Base-by-base conservation (phyloP, 768 basidiomycete species). In the Suillus sp. region DNA sequence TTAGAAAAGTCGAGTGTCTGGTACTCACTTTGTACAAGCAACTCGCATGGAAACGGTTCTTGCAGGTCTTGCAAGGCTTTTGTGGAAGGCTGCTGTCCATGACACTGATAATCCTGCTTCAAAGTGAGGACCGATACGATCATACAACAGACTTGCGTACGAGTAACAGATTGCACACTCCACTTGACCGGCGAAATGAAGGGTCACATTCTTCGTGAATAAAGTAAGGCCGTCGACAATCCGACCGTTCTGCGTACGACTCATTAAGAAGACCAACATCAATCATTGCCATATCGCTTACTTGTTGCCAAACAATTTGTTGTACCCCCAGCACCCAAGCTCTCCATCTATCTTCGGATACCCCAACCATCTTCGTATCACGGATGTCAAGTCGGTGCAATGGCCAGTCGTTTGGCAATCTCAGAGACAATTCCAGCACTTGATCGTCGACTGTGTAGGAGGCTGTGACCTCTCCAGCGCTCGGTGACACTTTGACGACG, bases 161-260 rank as follows among this genome's bases (percentile, higher is more conserved):
- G 92, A 93, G 74, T 96, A 96, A 71, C 95, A 96, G 64, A 99
- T 98, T 1, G 96, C 93, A 75, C 97, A 99, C 69, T 96, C 95
- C 2, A 92, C 92, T 73, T 95, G 91, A 7, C 96, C 96, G 66
- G 96, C 93, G 70, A 99, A 99, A 74, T 99, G 94, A 22, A 92
- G 82, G 0, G 87, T 82, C 50, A 96, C 95, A 71, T 98, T 99
- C 77, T 91, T 93, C 78, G 95, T 96, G 84, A 98, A 99, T 63
- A 96, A 78, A 6, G 84, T 83, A 22, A 99, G 74, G 0, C 92
- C 95, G 71, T 99, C 97, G 11, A 92, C 81, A 34, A 99, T 89
- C 56, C 89, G 85, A 7, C 96, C 95, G 68, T 95, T 95, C 95
- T 97, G 72, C 34, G 9, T 2, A 13, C 20, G 55, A 45, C 9